These are phyloP conservation scores for Ogataea philodendri DNA, from an alignment of 805 yeast species.

Conservation along the genomic window DNA sequence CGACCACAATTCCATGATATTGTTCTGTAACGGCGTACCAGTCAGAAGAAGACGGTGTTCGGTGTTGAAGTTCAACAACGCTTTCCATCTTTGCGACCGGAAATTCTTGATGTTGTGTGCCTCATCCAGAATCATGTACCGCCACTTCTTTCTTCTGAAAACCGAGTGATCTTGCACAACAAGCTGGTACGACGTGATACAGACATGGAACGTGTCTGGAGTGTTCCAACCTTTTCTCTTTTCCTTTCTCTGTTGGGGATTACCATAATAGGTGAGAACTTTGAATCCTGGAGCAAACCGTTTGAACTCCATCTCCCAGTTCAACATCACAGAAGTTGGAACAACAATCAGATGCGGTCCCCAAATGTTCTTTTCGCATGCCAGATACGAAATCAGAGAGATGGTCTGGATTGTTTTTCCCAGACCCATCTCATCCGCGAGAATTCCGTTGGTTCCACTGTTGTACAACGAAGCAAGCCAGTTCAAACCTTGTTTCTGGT, in stretches of 20 bases:
- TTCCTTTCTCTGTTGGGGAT: slow-evolving; percentile 94
- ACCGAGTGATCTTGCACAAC: slow-evolving; percentile 97
- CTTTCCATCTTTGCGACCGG: slow-evolving; percentile 96
- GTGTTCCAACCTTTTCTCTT: slow-evolving; percentile 98
- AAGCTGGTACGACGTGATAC: slow-evolving; percentile 94
- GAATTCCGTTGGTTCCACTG: no score
- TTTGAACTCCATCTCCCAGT: slow-evolving; percentile 99
- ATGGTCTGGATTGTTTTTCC: slow-evolving; percentile 97
- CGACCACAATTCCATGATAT: slow-evolving; percentile 95
- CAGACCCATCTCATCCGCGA: no score
- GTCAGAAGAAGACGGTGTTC: slow-evolving; percentile 83
- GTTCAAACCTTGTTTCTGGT: no score
- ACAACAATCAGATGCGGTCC: slow-evolving; percentile 97
- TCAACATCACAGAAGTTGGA: slow-evolving; percentile 94
- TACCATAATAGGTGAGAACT: slow-evolving; percentile 91
- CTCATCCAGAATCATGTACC: slow-evolving; percentile 94
- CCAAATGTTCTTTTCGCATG: slow-evolving; percentile 93
- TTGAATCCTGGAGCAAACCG: slow-evolving; percentile 98
- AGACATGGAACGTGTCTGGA: slow-evolving; percentile 92
- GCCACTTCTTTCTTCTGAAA: slow-evolving; percentile 90
- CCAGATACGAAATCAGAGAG: slow-evolving; percentile 77
- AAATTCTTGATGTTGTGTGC: slow-evolving; percentile 98
- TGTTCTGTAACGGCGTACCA: slow-evolving; percentile 97
- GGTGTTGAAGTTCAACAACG: slow-evolving; percentile 88
- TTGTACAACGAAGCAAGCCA: no score